phyloP scores from a whole-genome alignment of 2,329 filamentous ascomycete species.

The Aspergillus brasiliensis region DNA sequence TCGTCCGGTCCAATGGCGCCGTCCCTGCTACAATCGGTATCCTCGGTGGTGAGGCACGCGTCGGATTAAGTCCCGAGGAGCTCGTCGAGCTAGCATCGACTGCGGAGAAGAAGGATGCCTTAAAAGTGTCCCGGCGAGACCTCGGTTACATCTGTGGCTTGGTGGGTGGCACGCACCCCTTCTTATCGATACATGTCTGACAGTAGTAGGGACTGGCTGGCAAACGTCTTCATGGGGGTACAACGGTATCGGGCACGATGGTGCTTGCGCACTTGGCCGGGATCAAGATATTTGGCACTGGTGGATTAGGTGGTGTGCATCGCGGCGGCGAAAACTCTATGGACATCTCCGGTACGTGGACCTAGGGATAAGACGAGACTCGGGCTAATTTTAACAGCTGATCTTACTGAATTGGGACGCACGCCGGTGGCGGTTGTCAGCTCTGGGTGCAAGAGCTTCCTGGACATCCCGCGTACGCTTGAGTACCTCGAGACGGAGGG shows the following conservation, averaged over 20 bases:
- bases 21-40: slow-evolving; percentile 91
- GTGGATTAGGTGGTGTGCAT: slow-evolving; percentile 92
- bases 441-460: slow-evolving; percentile 92
- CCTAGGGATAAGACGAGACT: neutral
- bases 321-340: slow-evolving; percentile 81
- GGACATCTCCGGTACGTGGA: slow-evolving; percentile 71
- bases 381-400: slow-evolving; percentile 55
- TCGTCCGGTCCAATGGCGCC: slow-evolving; percentile 78
- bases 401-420: slow-evolving; percentile 88
- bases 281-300: slow-evolving; percentile 91
- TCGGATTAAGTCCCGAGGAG: slow-evolving; percentile 74
- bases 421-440: slow-evolving; percentile 86
- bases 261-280: slow-evolving; percentile 81
- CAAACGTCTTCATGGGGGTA: slow-evolving; percentile 77
- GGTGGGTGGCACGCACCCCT: slow-evolving; percentile 51
- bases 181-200: slow-evolving; percentile 1
- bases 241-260: slow-evolving; percentile 93
- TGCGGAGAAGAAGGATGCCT: slow-evolving; percentile 67
- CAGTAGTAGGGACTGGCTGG: slow-evolving; percentile 61
- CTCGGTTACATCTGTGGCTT: slow-evolving; percentile 78
- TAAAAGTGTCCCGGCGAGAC: slow-evolving; percentile 86
- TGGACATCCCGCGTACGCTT: slow-evolving; percentile 86
- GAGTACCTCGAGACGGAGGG: slow-evolving; percentile 73
- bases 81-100: slow-evolving; percentile 68
- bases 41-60: slow-evolving; percentile 76